Percentiles rank a stretch among this genome's conserved stretches.
Evolutionary conservation across 768 basidiomycete species (phyloP).

Genomic region (Agrocybe praecox): DNA sequence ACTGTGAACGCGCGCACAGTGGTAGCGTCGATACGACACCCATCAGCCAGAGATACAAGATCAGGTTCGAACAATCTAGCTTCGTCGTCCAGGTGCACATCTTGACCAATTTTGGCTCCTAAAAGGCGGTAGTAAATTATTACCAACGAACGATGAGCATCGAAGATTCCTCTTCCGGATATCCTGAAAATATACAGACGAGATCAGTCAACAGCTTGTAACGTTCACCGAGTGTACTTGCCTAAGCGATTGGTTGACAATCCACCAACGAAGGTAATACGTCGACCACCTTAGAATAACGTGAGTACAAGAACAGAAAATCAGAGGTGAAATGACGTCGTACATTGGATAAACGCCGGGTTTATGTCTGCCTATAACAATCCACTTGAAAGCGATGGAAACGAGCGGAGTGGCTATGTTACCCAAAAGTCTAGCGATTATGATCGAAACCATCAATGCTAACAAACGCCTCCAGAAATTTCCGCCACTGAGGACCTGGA

Average conservation of each 20-base stretch:
- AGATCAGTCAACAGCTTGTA: background rate
- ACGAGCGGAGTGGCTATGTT: slow-evolving; percentile 38
- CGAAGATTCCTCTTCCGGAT: slow-evolving; percentile 45
- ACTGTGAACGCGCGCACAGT: slow-evolving; percentile 46
- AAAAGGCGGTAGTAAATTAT: slow-evolving; percentile 46
- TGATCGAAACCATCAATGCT: slow-evolving; percentile 35
- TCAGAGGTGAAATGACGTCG: slow-evolving; percentile 16
- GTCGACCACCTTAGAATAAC: slow-evolving; percentile 32
- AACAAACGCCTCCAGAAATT: slow-evolving; percentile 36
- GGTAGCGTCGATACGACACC: slow-evolving; percentile 42
- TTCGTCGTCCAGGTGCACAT: slow-evolving; percentile 40
- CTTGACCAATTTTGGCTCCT: slow-evolving; percentile 43
- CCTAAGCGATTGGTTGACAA: slow-evolving; percentile 40
- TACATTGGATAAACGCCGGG: slow-evolving; percentile 39
- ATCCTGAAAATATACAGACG: slow-evolving; percentile 17
- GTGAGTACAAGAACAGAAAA: too few species aligned
- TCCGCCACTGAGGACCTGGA: slow-evolving; percentile 28
- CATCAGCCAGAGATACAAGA: slow-evolving; percentile 44
- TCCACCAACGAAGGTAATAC: slow-evolving; percentile 47
- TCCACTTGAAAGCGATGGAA: slow-evolving; percentile 48
- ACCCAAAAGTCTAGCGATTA: slow-evolving; percentile 33
- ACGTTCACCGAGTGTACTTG: background rate
- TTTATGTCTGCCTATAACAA: slow-evolving; percentile 44
- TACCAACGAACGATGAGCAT: slow-evolving; percentile 36
- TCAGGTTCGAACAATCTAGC: slow-evolving; percentile 46